Conservation (phyloP, 2,329 filamentous ascomycete species). For the Sarocladium brachiariae region DNA sequence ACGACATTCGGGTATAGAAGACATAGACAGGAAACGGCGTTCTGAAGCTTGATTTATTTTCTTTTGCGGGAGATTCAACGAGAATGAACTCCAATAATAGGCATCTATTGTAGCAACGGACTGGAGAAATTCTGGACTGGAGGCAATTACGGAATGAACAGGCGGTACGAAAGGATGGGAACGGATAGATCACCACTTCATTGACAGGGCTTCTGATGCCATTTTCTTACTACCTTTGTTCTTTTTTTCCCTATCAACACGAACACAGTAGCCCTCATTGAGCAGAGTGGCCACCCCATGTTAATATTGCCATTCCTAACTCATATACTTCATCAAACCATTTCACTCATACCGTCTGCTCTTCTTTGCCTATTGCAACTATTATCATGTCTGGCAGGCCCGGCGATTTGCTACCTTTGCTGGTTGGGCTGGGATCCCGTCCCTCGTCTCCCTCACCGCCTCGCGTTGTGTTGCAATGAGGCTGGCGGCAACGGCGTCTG, state of each 20-base stretch:
- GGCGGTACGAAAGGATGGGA: neutral
- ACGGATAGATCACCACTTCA: constrained; percentile 9
- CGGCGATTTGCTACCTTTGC: too few relatives aligned
- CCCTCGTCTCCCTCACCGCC: neutral
- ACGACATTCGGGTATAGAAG: constrained; percentile 8
- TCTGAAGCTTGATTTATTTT: neutral
- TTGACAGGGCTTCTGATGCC: constrained; percentile 5
- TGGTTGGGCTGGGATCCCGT: neutral
- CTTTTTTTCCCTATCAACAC: neutral
- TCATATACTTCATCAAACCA: too few relatives aligned
- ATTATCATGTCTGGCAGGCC: too few relatives aligned
- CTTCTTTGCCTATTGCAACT: too few relatives aligned
- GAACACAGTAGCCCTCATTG: neutral
- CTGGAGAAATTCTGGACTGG: neutral
- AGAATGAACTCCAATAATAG: neutral
- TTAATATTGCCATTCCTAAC: too few relatives aligned
- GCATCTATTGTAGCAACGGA: constrained; percentile 3
- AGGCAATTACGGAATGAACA: neutral
- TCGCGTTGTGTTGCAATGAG: constrained; percentile 8
- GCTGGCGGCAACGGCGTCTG: constrained; percentile 8
- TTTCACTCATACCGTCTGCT: too few relatives aligned
- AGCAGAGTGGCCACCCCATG: neutral
- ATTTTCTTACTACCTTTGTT: neutral
- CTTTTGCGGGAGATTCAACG: neutral
- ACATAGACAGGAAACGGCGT: constrained; percentile 5